phyloP scores from a whole-genome alignment of 495 filamentous ascomycete genomes.

The Apiosordaria backusii region DNA sequence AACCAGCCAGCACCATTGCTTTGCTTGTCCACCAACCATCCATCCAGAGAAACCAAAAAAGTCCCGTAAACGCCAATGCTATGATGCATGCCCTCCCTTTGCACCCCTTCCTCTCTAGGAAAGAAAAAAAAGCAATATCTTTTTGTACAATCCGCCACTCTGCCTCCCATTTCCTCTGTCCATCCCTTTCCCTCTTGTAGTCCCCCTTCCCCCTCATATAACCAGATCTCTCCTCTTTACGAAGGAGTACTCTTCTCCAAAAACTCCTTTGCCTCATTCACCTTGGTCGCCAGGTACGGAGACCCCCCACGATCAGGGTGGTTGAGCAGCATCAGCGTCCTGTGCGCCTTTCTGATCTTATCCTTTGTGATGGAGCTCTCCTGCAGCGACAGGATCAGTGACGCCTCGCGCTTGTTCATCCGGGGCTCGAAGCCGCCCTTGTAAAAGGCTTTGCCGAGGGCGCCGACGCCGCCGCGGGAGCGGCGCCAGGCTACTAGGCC shows the following conservation, averaged over 20 bases:
- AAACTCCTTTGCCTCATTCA: constrained; percentile 97
- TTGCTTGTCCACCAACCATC: constrained; percentile 7
- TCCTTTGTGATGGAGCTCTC: constrained; percentile 84
- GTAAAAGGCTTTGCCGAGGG: constrained; percentile 87
- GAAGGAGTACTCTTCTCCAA: constrained; percentile 65
- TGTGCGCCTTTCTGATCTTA: constrained; percentile 91
- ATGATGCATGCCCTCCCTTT: constrained; percentile 22
- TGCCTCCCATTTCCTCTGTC: not conserved
- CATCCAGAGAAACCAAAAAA: constrained; percentile 10
- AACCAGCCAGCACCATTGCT: not conserved
- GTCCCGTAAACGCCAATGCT: constrained; percentile 28
- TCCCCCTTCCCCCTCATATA: not conserved
- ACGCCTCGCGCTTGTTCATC: constrained; percentile 89
- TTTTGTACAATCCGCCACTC: not conserved
- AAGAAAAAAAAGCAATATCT: not conserved
- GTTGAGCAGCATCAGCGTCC: constrained; percentile 94
- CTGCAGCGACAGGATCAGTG: constrained; percentile 88
- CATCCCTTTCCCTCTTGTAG: not conserved
- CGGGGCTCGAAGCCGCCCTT: constrained; percentile 94
- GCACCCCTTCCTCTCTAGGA: not conserved
- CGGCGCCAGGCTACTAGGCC: constrained; percentile 83
- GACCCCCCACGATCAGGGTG: constrained; percentile 97
- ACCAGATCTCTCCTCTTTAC: not conserved
- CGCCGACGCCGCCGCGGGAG: constrained; percentile 69
- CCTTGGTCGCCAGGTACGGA: constrained; percentile 93